Base-by-base conservation (phyloP, 257 asterid genomes). In the Plantago major region DNA sequence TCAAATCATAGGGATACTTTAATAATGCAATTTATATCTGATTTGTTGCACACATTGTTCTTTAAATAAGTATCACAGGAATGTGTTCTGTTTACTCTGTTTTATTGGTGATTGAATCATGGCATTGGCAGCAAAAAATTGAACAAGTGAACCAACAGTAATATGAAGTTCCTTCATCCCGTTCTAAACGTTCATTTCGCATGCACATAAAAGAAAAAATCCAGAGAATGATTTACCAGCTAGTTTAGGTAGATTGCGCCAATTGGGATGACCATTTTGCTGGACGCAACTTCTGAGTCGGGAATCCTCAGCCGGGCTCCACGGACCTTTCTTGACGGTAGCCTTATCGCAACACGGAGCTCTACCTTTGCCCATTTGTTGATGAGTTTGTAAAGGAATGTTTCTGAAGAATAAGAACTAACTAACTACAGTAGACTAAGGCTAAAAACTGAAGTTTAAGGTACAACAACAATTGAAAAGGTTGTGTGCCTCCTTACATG, bases 211-310 rank as follows among this genome's bases (percentile, higher is more conserved):
- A 22, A 7, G 4, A 11, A 19, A 19, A 14, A 53, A 9, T 51
- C 1, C 6, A 4, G 40, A 33, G 40, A 33, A n/a, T 12, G 48
- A 53, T 28, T 9, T 66, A 88, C 96, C 95, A 14, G 96, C 93
- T 66, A 66, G 82, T 68, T 64, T 65, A 7, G 96, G 95, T 28
- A 88, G 95, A 11, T 90, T 74, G 1, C 88, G 93, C 95, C 95
- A 89, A 18, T 89, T 89, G 40, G 9, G 15, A 56, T 86, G 95
- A 6, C 95, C 95, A 42, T 86, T 62, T 7, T 61, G 69, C 10
- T 65, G 71, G 63, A 89, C 71, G 67, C 77, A 89, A 56, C 67
- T 28, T 10, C 69, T 48, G 10, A 88, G 96, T 67, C 57, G 69
- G 16, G 46, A 68, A 30, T 88, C 96, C 64, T 89, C 96, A 0